These are phyloP conservation scores for Prunella vulgaris DNA, from an alignment of 257 asterid genomes.

Conservation along the genomic window DNA sequence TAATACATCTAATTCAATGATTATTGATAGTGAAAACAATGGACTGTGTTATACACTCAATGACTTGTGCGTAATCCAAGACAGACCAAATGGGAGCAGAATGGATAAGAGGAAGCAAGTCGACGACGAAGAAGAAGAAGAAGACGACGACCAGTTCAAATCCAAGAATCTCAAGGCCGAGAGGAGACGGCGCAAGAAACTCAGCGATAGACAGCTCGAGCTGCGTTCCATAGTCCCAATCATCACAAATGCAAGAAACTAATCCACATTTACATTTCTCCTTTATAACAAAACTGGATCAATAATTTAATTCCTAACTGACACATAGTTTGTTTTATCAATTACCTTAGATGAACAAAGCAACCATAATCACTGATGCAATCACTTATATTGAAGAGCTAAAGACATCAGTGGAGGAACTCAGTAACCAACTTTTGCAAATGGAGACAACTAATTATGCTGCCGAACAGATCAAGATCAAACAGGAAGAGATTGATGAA, in stretches of 20 bases:
- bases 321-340: not conserved
- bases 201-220: slow-evolving; percentile 55
- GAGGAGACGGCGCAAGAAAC: slow-evolving; percentile 72
- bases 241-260: slow-evolving; percentile 68
- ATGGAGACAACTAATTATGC: slow-evolving; percentile 37
- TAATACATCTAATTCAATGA: not conserved
- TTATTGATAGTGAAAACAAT: not conserved
- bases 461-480: slow-evolving; percentile 17
- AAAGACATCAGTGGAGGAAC: slow-evolving; percentile 41
- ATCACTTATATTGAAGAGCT: slow-evolving; percentile 64
- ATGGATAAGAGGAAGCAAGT: slow-evolving; percentile 31
- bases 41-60: slow-evolving; percentile 24
- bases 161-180: slow-evolving; percentile 84
- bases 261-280: not conserved
- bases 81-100: slow-evolving; percentile 1
- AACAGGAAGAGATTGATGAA: slow-evolving; percentile 28
- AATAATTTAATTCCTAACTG: not conserved
- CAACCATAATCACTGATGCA: slow-evolving; percentile 71
- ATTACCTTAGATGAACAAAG: slow-evolving; percentile 62
- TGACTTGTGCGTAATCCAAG: slow-evolving; percentile 17
- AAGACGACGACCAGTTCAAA: slow-evolving; percentile 29
- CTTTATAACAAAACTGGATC: not conserved
- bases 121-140: slow-evolving; percentile 20
- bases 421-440: slow-evolving; percentile 46
- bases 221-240: slow-evolving; percentile 76